Base-by-base conservation (phyloP, 768 basidiomycete genomes). In the Lactifluus pinguis region DNA sequence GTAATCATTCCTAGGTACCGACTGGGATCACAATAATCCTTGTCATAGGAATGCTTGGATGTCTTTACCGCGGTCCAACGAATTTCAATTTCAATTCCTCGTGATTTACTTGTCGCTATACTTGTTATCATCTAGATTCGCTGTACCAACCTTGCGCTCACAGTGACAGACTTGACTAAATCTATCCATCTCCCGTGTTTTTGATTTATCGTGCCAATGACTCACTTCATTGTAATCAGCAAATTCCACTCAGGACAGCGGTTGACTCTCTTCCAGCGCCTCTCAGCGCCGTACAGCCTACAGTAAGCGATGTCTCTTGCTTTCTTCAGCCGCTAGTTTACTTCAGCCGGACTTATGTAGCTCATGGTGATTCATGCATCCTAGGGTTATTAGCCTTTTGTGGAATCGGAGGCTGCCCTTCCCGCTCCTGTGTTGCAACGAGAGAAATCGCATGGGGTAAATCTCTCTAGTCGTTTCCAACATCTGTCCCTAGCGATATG, bases 261-360 rank as follows among this genome's bases (percentile, higher is more conserved):
- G 13, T 51, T 42, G 30, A 47, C 56, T 57, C 50, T 32, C 9
- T 21, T 5, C 30, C 51, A 53, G 55, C n/a, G 53, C 29, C 38
- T 14, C 38, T 11, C 9, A 42, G 53, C 60, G 55, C 60, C n/a
- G 61, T 58, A 62, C 61, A 58, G 61, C 61, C 61, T 62, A 48
- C 61, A 44, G 21, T 54, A 62, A 62, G 61, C 61, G 21, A 62
- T 29, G 36, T 14, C 19, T 29, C 14, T 29, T 42, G 4, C 10
- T 25, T 53, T 48, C 44, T 34, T 29, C 3, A 53, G 38, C 61
- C 61, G 61, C 61, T 42, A 47, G 60, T 58, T 57, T 53, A 57
- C 45, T 57, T 53, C 39, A 11, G 15, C 61, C 61, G 57, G 61
- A 36, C 25, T 44, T 49, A 58, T 51, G 39, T 62, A 36, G 52